Conservation (phyloP, 495 filamentous ascomycete species). For the Diplogelasinospora grovesii region DNA sequence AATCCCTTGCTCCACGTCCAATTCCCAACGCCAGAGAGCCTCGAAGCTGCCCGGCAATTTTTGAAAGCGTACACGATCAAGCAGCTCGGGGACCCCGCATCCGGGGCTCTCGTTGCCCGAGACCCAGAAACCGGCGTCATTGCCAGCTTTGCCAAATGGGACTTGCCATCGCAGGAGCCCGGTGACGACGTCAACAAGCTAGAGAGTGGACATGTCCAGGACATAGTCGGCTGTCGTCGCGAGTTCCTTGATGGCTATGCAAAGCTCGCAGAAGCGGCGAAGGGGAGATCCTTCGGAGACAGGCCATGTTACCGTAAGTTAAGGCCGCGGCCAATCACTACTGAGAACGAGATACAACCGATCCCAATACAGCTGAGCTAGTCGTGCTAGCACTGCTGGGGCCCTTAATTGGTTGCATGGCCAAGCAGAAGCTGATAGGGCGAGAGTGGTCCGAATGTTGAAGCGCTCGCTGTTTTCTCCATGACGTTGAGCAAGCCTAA, state of each 20-base stretch:
- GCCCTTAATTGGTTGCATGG: too few species aligned
- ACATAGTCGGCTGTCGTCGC: constrained; percentile 10
- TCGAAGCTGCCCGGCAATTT: constrained; percentile 14
- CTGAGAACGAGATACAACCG: too few species aligned
- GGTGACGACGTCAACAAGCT: constrained; percentile 16
- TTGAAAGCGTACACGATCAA: constrained; percentile 21
- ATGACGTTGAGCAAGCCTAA: too few species aligned
- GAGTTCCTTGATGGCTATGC: constrained; percentile 30
- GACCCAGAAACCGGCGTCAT: constrained; percentile 20
- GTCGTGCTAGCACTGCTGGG: too few species aligned
- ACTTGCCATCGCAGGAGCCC: constrained; percentile 17
- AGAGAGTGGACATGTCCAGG: constrained; percentile 11
- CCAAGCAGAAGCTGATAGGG: too few species aligned
- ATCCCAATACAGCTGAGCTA: too few species aligned
- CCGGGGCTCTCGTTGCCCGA: constrained; percentile 28
- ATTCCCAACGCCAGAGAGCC: constrained; percentile 31
- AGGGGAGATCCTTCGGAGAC: constrained; percentile 20
- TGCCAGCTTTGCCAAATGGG: constrained; percentile 36
- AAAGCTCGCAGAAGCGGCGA: constrained; percentile 24
- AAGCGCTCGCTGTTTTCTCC: too few species aligned
- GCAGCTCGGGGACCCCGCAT: constrained; percentile 17
- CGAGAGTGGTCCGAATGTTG: too few species aligned
- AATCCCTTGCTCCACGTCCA: constrained; percentile 37
- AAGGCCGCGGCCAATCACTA: too few species aligned
- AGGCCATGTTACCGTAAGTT: constrained; percentile 21